These are phyloP conservation scores for Chondrus crispus DNA, from an alignment of 23 red algal species.

Conservation along the genomic window DNA sequence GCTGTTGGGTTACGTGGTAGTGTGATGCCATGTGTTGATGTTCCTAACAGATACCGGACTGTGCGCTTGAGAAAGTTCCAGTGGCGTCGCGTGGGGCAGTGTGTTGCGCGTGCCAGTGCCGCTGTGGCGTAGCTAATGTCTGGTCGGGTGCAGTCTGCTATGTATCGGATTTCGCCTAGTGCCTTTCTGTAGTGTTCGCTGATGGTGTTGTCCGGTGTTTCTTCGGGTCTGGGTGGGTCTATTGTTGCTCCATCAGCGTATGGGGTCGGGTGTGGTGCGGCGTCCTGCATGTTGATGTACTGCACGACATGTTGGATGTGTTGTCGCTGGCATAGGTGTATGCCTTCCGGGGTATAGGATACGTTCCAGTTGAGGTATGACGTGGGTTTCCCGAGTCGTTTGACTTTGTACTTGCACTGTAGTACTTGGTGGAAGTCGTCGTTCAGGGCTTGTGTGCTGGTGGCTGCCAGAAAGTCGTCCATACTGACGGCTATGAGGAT, in stretches of 20 bases:
- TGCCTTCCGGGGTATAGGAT: neutral
- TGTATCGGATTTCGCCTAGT: neutral
- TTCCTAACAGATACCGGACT: neutral
- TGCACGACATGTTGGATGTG: neutral
- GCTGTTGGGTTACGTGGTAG: no score
- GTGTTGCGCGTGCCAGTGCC: neutral
- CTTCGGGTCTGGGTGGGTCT: neutral
- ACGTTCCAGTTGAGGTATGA: neutral
- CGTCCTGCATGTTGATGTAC: neutral
- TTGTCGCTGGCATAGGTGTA: neutral
- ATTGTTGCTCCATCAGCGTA: neutral
- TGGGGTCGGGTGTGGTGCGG: neutral
- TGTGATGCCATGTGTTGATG: neutral
- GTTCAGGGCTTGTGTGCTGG: neutral
- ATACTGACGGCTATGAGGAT: neutral
- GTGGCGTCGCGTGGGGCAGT: neutral
- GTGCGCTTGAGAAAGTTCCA: neutral
- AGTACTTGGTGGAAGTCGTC: neutral
- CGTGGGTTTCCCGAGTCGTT: neutral
- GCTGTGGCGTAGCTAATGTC: neutral
- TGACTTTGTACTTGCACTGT: neutral
- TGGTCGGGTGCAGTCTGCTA: neutral
- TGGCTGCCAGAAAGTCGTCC: conserved; percentile 12
- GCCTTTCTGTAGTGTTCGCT: neutral
- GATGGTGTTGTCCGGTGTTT: neutral